Percentiles rank a stretch among this genome's conserved stretches.
Conservation (phyloP, 2,329 filamentous ascomycete species). For the Ceratocystis huliohia region DNA sequence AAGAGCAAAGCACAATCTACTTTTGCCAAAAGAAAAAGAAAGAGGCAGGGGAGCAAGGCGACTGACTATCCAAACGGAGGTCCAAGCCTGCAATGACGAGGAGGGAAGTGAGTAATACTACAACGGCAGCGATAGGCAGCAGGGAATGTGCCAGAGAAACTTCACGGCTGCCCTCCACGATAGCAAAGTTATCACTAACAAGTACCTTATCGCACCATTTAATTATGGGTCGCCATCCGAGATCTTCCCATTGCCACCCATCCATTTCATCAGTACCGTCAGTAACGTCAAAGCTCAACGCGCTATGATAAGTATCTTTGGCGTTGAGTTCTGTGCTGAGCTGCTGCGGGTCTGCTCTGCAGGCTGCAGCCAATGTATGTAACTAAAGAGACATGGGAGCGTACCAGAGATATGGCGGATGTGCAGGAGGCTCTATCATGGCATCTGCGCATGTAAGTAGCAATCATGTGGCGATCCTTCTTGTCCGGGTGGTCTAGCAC, state of each 20-base stretch:
- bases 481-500: background rate
- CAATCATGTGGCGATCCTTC: conserved; percentile 5
- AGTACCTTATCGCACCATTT: background rate
- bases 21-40: background rate
- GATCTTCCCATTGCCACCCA: background rate
- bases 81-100: background rate
- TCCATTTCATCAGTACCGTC: background rate
- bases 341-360: background rate
- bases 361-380: background rate
- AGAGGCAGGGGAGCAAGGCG: background rate
- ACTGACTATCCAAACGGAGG: background rate
- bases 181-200: background rate
- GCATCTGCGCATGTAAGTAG: background rate
- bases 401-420: too few species aligned
- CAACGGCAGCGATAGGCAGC: background rate
- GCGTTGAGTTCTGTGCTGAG: background rate
- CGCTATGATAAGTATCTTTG: conserved; percentile 5
- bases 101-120: background rate
- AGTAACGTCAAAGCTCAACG: background rate
- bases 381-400: too few species aligned
- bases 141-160: background rate
- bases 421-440: background rate
- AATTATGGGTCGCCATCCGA: background rate
- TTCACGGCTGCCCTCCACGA: background rate
- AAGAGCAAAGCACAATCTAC: background rate